These are phyloP conservation scores for Beta macrorhiza DNA, from an alignment of 179 eudicot genomes.

Conservation along the genomic window DNA sequence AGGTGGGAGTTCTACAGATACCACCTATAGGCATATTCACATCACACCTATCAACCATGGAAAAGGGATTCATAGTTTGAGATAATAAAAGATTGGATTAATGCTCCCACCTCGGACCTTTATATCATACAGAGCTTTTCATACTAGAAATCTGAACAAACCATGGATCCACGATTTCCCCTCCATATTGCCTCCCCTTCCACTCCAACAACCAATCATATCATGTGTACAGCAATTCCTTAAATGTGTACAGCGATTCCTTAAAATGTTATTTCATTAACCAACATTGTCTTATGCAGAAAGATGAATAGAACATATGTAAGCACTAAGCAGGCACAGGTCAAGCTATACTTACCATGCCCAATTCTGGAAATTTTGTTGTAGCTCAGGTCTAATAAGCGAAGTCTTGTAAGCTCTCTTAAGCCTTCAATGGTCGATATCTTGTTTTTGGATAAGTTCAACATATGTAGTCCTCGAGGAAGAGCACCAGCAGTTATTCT, in stretches of 20 bases:
- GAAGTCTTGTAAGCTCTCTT: conserved; percentile 87
- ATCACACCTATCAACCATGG: no score
- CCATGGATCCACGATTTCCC: neutral
- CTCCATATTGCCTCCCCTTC: neutral
- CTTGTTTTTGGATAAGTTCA: conserved; percentile 80
- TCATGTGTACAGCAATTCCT: neutral
- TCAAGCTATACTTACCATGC: conserved; percentile 56
- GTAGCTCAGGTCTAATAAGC: conserved; percentile 87
- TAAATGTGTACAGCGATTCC: neutral
- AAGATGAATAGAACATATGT: neutral
- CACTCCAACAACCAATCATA: neutral
- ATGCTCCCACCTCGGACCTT: no score
- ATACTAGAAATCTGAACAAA: neutral
- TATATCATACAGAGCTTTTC: no score
- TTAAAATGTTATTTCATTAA: neutral
- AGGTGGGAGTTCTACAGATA: no score
- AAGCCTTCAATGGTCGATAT: conserved; percentile 83
- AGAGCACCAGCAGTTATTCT: conserved; percentile 89
- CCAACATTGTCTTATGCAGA: neutral
- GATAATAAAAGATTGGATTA: no score
- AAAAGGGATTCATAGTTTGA: no score
- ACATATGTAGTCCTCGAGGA: conserved; percentile 83
- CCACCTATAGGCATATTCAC: no score
- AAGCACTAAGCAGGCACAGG: neutral
- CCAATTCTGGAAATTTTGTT: conserved; percentile 85